A percentile compares a stretch with the other conserved stretches of the same genome.
Conservation (phyloP, 371 early-diverging fungal genomes). For the Batrachochytrium dendrobatidis region DNA sequence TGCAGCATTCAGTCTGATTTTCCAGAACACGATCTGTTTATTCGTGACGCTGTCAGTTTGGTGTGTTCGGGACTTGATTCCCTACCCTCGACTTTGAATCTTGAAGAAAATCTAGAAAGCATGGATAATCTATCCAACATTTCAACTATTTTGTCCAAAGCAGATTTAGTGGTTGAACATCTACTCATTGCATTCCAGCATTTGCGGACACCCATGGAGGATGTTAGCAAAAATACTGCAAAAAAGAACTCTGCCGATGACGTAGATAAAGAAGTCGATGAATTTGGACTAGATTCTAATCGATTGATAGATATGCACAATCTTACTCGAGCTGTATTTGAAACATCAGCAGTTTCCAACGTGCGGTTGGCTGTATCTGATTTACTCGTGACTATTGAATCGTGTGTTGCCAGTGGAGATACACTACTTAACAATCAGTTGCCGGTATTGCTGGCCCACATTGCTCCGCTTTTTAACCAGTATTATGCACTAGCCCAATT, state of each 20-base stretch:
- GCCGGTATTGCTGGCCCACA: conserved; percentile 3
- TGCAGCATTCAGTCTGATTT: not conserved
- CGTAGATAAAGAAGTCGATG: conserved; percentile 23
- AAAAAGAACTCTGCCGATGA: not conserved
- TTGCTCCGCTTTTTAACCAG: conserved; percentile 51
- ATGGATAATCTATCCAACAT: too few relatives aligned
- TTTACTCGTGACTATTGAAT: not conserved
- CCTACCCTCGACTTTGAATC: not conserved
- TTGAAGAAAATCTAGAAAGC: too few relatives aligned
- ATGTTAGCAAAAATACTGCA: conserved; percentile 25
- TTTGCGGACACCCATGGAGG: conserved; percentile 6
- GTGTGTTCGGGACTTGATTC: not conserved
- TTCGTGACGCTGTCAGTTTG: not conserved
- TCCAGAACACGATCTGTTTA: not conserved
- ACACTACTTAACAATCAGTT: too few relatives aligned
- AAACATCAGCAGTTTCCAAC: not conserved
- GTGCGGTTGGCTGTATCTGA: not conserved
- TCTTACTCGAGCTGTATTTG: not conserved
- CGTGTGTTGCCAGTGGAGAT: not conserved
- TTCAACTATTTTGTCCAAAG: not conserved
- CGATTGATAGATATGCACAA: conserved; percentile 6
- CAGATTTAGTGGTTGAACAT: not conserved
- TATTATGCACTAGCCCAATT: conserved; percentile 55
- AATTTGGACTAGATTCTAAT: conserved; percentile 42
- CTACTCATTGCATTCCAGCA: conserved; percentile 25